phyloP scores from a whole-genome alignment of 495 filamentous ascomycete genomes.

The Aspergillus haitiensis region DNA sequence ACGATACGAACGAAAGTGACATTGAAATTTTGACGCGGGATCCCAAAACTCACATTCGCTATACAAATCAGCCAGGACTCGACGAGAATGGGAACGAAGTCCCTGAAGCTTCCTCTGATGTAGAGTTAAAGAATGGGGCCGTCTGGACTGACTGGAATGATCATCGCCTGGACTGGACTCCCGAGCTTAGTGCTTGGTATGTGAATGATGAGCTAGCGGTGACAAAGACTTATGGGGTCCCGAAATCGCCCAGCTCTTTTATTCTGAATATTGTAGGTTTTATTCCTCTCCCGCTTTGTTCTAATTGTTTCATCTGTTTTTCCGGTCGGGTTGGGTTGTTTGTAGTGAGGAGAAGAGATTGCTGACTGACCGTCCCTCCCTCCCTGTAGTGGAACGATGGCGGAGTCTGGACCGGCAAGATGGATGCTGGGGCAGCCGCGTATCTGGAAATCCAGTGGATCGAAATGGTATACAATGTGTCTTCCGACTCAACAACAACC shows the following conservation, averaged over 20 bases:
- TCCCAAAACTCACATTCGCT: conserved; percentile 1
- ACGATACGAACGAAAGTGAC: conserved; percentile 13
- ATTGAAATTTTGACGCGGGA: conserved; percentile 12
- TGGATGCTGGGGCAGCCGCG: background rate
- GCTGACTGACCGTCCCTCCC: background rate
- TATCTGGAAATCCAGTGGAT: conserved; percentile 13
- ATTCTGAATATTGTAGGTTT: conserved; percentile 7
- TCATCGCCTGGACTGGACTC: conserved; percentile 11
- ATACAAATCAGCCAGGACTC: conserved; percentile 13
- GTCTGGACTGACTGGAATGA: conserved; percentile 13
- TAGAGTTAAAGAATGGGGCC: background rate
- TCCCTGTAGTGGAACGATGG: conserved; percentile 12
- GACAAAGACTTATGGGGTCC: conserved; percentile 10
- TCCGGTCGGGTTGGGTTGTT: no score
- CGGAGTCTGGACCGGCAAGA: background rate
- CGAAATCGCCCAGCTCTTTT: background rate
- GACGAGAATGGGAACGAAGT: conserved; percentile 10
- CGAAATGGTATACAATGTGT: conserved; percentile 10
- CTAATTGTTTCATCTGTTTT: background rate
- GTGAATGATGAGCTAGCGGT: background rate
- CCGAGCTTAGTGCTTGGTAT: conserved; percentile 8
- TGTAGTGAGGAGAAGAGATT: background rate
- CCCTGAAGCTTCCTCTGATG: background rate
- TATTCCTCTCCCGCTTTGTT: background rate
- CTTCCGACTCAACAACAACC: background rate